These are phyloP conservation scores for Cladosporium velox DNA, from an alignment of 2,329 filamentous ascomycete species.

Conservation along the genomic window DNA sequence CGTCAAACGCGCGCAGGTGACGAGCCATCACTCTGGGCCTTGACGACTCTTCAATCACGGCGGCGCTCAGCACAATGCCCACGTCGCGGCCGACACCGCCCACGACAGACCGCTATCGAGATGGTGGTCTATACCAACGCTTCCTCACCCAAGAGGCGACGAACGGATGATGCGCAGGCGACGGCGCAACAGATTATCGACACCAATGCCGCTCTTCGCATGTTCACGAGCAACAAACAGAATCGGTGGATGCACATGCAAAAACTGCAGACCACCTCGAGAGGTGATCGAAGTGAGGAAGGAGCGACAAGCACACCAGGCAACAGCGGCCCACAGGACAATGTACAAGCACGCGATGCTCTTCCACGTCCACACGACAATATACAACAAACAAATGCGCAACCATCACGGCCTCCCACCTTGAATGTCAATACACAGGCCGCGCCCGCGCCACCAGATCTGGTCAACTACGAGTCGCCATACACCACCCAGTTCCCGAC, in stretches of 20 bases:
- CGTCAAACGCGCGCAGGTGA: constrained; percentile 11
- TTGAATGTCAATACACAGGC: not conserved
- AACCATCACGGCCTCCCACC: not conserved
- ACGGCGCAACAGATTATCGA: constrained; percentile 11
- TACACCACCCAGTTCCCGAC: constrained; percentile 26
- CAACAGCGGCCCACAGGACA: not conserved
- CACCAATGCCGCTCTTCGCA: constrained; percentile 14
- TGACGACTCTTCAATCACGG: not conserved
- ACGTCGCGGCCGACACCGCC: not conserved
- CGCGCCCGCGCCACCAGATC: not conserved
- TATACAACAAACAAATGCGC: not conserved
- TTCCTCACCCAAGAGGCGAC: constrained; percentile 5
- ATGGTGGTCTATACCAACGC: constrained; percentile 11
- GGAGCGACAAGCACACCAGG: constrained; percentile 1
- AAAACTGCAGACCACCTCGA: not conserved
- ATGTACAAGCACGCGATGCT: not conserved
- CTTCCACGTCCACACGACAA: not conserved
- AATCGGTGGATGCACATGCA: constrained; percentile 6
- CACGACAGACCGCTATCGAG: constrained; percentile 7
- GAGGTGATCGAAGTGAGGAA: not conserved
- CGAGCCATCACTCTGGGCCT: not conserved
- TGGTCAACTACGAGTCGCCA: constrained; percentile 21
- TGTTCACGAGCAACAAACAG: constrained; percentile 5
- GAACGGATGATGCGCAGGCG: not conserved
- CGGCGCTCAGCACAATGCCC: constrained; percentile 7